Conservation (phyloP, 345 rosid genomes). For the Acer saccharum region DNA sequence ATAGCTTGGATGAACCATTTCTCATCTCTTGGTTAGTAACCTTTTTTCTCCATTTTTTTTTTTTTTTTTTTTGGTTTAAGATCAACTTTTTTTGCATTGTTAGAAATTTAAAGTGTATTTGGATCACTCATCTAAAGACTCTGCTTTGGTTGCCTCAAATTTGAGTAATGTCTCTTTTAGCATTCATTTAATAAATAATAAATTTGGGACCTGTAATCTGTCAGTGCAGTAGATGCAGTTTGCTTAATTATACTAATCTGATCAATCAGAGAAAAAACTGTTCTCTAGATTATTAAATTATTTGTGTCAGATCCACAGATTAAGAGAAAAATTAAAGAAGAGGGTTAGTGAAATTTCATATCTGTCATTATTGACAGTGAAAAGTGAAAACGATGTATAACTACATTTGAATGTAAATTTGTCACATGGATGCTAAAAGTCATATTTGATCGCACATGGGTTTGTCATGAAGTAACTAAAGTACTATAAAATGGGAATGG, state of each 20-base stretch:
- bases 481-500: not conserved
- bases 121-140: too few relatives aligned
- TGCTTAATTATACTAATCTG: not conserved
- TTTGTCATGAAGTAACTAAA: not conserved
- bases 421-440: not conserved
- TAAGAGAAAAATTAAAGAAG: not conserved
- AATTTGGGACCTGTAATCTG: not conserved
- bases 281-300: not conserved
- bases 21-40: constrained; percentile 79
- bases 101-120: too few relatives aligned
- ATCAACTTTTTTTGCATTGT: not conserved
- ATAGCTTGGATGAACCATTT: constrained; percentile 87
- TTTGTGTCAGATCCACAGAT: not conserved
- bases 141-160: too few relatives aligned
- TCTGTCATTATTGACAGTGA: not conserved
- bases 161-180: not conserved
- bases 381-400: not conserved
- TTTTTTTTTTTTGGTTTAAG: too few relatives aligned
- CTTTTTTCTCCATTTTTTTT: not conserved
- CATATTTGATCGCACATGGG: not conserved
- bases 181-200: not conserved
- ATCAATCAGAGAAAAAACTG: not conserved
- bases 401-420: not conserved
- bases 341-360: not conserved
- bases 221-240: not conserved